Evolutionary conservation across 371 early-diverging fungal genomes (phyloP).

Genomic region (Syncephalis plumigaleata): DNA sequence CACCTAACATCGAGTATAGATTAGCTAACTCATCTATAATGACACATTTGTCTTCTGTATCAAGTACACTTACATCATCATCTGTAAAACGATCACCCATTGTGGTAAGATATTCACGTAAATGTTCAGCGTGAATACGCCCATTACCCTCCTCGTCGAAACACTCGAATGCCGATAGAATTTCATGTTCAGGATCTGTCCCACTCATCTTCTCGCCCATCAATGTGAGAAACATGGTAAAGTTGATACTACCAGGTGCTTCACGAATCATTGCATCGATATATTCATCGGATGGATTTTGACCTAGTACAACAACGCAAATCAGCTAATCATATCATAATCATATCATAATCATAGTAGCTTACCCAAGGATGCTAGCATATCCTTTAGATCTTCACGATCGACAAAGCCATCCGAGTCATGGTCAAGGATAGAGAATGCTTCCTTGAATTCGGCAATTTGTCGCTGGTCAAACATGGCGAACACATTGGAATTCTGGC

Average conservation of each 20-base stretch:
- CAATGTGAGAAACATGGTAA: slow-evolving; percentile 84
- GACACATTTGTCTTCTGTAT: neutral
- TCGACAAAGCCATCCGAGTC: slow-evolving; percentile 75
- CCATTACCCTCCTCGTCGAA: slow-evolving; percentile 80
- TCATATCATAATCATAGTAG: neutral
- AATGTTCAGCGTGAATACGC: slow-evolving; percentile 52
- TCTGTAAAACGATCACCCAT: slow-evolving; percentile 85
- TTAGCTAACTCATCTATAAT: neutral
- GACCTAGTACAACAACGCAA: no score
- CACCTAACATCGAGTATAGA: slow-evolving; percentile 24
- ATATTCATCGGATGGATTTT: slow-evolving; percentile 64
- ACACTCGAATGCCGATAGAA: slow-evolving; percentile 69
- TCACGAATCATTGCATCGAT: slow-evolving; percentile 85
- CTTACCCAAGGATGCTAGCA: slow-evolving; percentile 53
- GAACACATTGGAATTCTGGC: slow-evolving; percentile 98
- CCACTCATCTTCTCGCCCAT: slow-evolving; percentile 87
- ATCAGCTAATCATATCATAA: neutral
- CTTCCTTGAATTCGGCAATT: slow-evolving; percentile 89
- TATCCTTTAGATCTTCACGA: slow-evolving; percentile 77
- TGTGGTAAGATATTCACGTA: slow-evolving; percentile 71
- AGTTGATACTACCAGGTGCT: slow-evolving; percentile 74
- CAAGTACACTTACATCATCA: slow-evolving; percentile 43
- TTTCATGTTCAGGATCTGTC: slow-evolving; percentile 75
- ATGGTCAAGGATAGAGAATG: slow-evolving; percentile 85
- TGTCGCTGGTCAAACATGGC: slow-evolving; percentile 96